Evolutionary conservation across 257 asterid species (phyloP).

Genomic region (Knoxia roxburghii): DNA sequence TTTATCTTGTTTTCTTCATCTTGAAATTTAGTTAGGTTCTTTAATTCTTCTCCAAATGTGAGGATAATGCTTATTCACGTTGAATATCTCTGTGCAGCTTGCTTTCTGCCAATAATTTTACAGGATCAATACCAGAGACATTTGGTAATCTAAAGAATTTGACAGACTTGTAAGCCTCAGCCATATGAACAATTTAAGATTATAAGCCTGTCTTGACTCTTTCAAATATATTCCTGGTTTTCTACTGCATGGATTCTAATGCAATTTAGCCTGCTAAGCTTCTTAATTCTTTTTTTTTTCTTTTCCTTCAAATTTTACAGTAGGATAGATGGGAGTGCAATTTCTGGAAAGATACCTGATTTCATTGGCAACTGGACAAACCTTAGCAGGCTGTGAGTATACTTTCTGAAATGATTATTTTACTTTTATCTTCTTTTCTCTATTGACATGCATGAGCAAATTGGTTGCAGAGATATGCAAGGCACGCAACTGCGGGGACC

Average conservation of each 20-base stretch:
- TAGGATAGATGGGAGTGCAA: slow-evolving; percentile 64
- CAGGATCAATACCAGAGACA: slow-evolving; percentile 61
- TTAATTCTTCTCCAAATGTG: neutral
- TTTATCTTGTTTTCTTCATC: neutral
- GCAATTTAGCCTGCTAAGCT: neutral
- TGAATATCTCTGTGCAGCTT: slow-evolving; percentile 43
- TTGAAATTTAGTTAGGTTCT: too few relatives aligned
- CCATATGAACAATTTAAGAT: neutral
- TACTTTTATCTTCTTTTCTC: neutral
- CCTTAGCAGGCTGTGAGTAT: slow-evolving; percentile 52
- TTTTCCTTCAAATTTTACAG: too few relatives aligned
- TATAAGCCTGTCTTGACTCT: neutral
- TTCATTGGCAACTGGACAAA: slow-evolving; percentile 73
- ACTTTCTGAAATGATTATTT: neutral
- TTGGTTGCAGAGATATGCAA: slow-evolving; percentile 60
- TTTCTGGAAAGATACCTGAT: slow-evolving; percentile 71
- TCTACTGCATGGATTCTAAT: too few relatives aligned
- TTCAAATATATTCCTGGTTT: too few relatives aligned
- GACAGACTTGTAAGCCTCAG: slow-evolving; percentile 69
- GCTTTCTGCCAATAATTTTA: slow-evolving; percentile 71
- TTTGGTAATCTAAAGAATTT: slow-evolving; percentile 57
- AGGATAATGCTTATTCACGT: neutral
- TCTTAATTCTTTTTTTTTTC: too few relatives aligned
- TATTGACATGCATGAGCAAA: slow-evolving; percentile 12
- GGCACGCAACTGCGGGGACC: slow-evolving; percentile 85